These are phyloP conservation scores for Psilocybe subaeruginosa DNA, from an alignment of 768 basidiomycete species.

Conservation along the genomic window DNA sequence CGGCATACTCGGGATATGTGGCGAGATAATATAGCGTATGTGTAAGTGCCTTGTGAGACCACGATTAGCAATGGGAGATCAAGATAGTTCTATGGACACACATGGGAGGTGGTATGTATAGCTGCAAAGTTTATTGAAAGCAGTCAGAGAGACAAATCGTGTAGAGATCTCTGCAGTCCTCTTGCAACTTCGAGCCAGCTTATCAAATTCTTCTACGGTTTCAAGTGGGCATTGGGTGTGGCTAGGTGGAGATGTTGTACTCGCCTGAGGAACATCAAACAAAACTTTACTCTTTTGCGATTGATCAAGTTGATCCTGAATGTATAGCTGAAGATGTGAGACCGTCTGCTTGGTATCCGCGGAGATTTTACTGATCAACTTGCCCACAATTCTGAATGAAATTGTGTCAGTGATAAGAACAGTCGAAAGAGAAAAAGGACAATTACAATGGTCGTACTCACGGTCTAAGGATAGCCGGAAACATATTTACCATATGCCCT, in stretches of 20 bases:
- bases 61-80: background rate
- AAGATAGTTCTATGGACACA: background rate
- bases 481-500: conserved; percentile 9
- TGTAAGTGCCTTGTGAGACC: conserved; percentile 32
- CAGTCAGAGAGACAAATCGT: conserved; percentile 22
- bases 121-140: conserved; percentile 29
- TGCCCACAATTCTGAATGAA: conserved; percentile 3
- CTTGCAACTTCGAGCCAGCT: conserved; percentile 30
- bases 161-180: conserved; percentile 20
- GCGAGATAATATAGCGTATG: conserved; percentile 40
- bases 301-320: conserved; percentile 3
- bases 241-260: background rate
- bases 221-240: background rate
- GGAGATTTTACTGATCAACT: conserved; percentile 6
- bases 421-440: background rate
- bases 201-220: conserved; percentile 26
- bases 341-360: conserved; percentile 3
- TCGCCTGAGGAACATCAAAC: background rate
- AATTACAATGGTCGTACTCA: background rate
- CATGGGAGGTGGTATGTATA: conserved; percentile 28
- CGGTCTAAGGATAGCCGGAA: conserved; percentile 20
- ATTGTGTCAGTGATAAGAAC: background rate
- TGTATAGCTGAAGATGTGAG: conserved; percentile 5
- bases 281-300: background rate
- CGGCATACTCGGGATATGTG: conserved; percentile 32